Percentiles rank a stretch among this genome's conserved stretches.
Conservation (phyloP, 2,329 filamentous ascomycete genomes). For the Cladobotryum protrusum region DNA sequence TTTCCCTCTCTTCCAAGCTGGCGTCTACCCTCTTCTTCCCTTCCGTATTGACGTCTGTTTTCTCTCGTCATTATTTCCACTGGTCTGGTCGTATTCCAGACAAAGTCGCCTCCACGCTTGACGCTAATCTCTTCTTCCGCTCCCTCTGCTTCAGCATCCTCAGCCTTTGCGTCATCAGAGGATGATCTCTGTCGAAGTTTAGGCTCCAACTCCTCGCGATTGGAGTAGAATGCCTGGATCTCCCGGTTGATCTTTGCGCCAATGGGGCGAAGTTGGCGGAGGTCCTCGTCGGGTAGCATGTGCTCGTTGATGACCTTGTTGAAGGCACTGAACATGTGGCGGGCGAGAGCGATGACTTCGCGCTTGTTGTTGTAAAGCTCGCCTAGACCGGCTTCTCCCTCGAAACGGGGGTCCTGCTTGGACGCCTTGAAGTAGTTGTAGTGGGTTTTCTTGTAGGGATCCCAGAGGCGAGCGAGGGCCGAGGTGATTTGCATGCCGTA, state of each 20-base stretch:
- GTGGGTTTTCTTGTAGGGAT: constrained; percentile 37
- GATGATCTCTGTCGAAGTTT: constrained; percentile 18
- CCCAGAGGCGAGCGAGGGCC: constrained; percentile 47
- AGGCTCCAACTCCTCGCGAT: constrained; percentile 29
- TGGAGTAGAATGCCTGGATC: constrained; percentile 30
- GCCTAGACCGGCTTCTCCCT: not conserved
- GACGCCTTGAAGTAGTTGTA: constrained; percentile 29
- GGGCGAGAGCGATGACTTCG: constrained; percentile 39
- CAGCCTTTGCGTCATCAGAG: not conserved
- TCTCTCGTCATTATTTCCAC: not conserved
- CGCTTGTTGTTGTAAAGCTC: constrained; percentile 29
- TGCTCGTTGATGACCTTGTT: constrained; percentile 38
- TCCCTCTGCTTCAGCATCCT: constrained; percentile 15
- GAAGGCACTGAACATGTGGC: constrained; percentile 39
- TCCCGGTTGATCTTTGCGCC: constrained; percentile 33
- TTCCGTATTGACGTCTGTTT: not conserved
- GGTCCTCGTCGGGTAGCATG: constrained; percentile 30
- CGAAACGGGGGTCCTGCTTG: constrained; percentile 10
- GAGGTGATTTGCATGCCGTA: constrained; percentile 45
- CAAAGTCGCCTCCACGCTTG: constrained; percentile 19
- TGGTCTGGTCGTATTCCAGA: constrained; percentile 28
- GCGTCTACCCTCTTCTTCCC: not conserved
- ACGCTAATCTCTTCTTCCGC: constrained; percentile 14
- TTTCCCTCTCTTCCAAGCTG: too few species aligned
- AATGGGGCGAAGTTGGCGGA: constrained; percentile 26